Evolutionary conservation across 129 eudicot genomes (phyloP).

Genomic region (Scalesia atractyloides): DNA sequence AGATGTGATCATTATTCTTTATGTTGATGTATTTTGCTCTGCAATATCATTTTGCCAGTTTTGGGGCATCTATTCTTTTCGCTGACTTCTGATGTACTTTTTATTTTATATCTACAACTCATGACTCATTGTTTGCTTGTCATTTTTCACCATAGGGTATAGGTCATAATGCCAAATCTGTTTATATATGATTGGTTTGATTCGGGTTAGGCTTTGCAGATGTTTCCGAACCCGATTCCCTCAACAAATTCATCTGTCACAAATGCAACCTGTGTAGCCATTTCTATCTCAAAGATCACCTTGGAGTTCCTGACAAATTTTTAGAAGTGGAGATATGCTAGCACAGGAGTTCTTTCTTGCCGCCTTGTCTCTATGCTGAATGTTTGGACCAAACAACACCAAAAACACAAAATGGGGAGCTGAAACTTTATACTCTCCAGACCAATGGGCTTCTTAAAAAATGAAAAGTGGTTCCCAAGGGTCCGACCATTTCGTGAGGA

Average conservation of each 20-base stretch:
- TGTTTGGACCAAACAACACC: conserved; percentile 87
- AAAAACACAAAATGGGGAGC: conserved; percentile 57
- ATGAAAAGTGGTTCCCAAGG: conserved; percentile 47
- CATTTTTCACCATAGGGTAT: not conserved
- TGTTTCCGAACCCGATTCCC: conserved; percentile 43
- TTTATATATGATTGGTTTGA: too few species aligned
- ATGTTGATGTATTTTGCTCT: conserved; percentile 23
- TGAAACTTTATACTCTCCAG: conserved; percentile 50
- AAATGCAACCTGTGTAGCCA: conserved; percentile 69
- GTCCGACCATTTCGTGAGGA: conserved; percentile 57
- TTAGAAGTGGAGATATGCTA: conserved; percentile 79
- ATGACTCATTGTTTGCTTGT: not conserved
- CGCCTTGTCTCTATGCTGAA: conserved; percentile 82
- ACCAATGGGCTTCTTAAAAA: conserved; percentile 46
- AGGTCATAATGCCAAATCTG: not conserved
- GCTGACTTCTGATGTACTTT: conserved; percentile 67
- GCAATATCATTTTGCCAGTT: conserved; percentile 31
- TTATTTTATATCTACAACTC: not conserved
- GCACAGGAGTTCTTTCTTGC: conserved; percentile 81
- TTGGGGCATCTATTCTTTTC: conserved; percentile 54
- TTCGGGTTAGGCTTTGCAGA: conserved; percentile 26
- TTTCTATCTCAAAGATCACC: conserved; percentile 78
- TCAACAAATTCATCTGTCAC: conserved; percentile 34
- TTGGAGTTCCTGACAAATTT: conserved; percentile 71
- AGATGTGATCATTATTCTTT: not conserved